Conservation (phyloP, 129 eudicot genomes). For the Saposhnikovia divaricata region DNA sequence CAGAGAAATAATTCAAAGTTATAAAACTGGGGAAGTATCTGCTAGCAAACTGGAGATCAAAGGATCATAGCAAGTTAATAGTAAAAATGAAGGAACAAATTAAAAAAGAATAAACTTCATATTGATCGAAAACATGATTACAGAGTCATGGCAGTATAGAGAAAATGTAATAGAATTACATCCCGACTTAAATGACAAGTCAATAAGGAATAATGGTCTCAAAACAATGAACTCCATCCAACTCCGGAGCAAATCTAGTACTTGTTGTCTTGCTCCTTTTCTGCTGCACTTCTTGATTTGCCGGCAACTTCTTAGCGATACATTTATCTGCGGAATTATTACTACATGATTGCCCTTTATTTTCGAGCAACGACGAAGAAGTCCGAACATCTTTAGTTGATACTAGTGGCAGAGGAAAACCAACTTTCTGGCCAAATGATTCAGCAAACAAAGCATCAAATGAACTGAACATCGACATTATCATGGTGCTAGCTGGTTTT, state of each 20-base stretch:
- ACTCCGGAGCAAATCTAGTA: constrained; percentile 48
- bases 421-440: constrained; percentile 26
- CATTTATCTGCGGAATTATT: neutral
- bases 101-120: too few species aligned
- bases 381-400: neutral
- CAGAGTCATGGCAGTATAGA: too few species aligned
- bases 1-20: too few species aligned
- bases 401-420: neutral
- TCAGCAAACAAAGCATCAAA: constrained; percentile 36
- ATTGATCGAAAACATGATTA: too few species aligned
- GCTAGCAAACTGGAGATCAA: too few species aligned
- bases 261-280: constrained; percentile 6
- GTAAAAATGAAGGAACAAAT: too few species aligned
- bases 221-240: constrained; percentile 48
- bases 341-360: neutral
- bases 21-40: too few species aligned
- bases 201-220: constrained; percentile 38
- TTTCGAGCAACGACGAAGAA: neutral
- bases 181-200: neutral
- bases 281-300: constrained; percentile 9
- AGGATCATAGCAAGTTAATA: too few species aligned
- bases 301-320: neutral
- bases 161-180: too few species aligned
- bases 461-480: constrained; percentile 39
- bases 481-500: neutral